Evolutionary conservation across 805 yeast genomes (phyloP), one percentile per base, ranked within the genome.

Genomic region (Candida silvicultrix): DNA sequence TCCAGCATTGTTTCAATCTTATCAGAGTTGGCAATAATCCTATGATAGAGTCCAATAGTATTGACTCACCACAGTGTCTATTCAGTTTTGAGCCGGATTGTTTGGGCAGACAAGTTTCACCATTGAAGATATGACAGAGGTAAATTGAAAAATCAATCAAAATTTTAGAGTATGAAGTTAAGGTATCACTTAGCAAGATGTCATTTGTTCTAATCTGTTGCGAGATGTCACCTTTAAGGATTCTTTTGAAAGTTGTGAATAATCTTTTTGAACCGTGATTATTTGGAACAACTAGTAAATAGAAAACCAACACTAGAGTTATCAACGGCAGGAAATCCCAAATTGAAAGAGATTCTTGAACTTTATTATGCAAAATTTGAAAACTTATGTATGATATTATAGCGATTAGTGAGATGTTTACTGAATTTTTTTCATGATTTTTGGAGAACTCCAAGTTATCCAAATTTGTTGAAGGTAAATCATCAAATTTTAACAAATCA

Each of bases 151-250:
- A 65, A 63, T 94, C 98, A 40, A 85, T 82, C 41, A 88, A 56
- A 0, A 89, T 85, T 58, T 81, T 81, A 4, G 88, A 70, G 60
- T 85, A 89, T 0, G 97, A 89, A 0, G 95, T 85, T 40, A 94
- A 68, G 5, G 89, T 80, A 67, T 92, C 99, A 8, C 96, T 80
- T 14, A 90, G 62, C 41, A 94, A 64, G 35, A 92, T 85, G 60
- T 92, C 97, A 45, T 86, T 85, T 16, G 85, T 77, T 55, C 96
- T 69, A 61, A 77, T 65, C 15, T 74, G 73, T 15, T 64, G 55
- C 56, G 84, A 83, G 29, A 88, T 79, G 2, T 73, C 70, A 2
- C 95, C 95, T 2, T 59, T 43, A 5, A 74, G 43, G 4, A 86
- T 68, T 43, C 95, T 67, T 43, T 65, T 66, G 36, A 81, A 51